Evolutionary conservation across 2,329 filamentous ascomycete genomes (phyloP), one percentile per base, ranked within the genome.

Genomic region (Fusarium lyarnte): DNA sequence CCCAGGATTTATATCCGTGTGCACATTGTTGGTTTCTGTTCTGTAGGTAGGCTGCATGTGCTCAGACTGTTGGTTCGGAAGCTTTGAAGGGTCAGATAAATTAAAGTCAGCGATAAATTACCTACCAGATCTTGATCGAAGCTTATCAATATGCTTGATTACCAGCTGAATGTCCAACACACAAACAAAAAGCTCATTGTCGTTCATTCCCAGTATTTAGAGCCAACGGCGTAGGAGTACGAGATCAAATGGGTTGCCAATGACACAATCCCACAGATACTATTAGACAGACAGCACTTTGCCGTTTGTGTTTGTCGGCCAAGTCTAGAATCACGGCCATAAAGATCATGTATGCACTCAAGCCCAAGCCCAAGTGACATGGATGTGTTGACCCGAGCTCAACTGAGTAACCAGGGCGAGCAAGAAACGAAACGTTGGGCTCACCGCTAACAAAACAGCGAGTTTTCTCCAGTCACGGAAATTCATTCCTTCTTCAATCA

Each of bases 21-120:
- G 11, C 25, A 3, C 3, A 27, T 36, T n/a, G 19, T 17, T 53
- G 33, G 19, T 9, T 21, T 39, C 23, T 52, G 6, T 27, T 11
- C 23, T 57, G 6, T 39, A 21, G 47, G 27, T 23, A 47, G 52
- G 16, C n/a, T 33, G 7, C 39, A 57, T 49, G 54, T 49, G 23
- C 19, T 35, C 10, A 23, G 21, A 19, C 23, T 47, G 39, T 35
- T 57, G 29, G 53, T 47, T 35, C 54, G 54, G 33, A 31, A 29
- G 54, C 46, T n/a, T 46, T 36, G 55, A 14, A 42, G 21, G 45
- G 60, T 70, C 42, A 35, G 39, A 65, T 54, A 35, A 43, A 43
- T 45, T 59, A 46, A 45, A 54, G 58, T 73, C 33, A 41, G 43
- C 31, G 55, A 49, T 70, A 62, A 38, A 70, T 73, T 67, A 70